A percentile compares a stretch with the other conserved stretches of the same genome.
These are phyloP conservation scores for Suillus cothurnatus DNA, from an alignment of 768 basidiomycete species.

Conservation along the genomic window DNA sequence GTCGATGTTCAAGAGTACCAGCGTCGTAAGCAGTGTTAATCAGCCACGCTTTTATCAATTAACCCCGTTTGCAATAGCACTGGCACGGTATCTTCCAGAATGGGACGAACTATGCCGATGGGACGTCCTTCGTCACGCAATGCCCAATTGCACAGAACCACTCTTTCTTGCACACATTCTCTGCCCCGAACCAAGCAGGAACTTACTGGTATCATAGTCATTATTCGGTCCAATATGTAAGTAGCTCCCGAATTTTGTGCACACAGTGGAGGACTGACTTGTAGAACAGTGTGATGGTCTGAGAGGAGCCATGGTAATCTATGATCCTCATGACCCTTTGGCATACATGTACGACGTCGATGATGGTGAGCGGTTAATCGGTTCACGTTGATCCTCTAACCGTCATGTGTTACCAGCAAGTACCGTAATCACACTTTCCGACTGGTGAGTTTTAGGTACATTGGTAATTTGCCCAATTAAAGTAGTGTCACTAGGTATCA, in stretches of 20 bases:
- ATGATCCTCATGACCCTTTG: conserved; percentile 44
- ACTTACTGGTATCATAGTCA: conserved; percentile 41
- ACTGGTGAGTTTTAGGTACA: conserved; percentile 28
- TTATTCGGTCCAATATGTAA: conserved; percentile 39
- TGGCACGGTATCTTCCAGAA: conserved; percentile 56
- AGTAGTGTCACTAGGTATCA: conserved; percentile 19
- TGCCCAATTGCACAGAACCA: conserved; percentile 28
- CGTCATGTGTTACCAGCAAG: conserved; percentile 17
- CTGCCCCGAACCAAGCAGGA: conserved; percentile 23
- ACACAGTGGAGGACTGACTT: not conserved
- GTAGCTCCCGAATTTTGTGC: not conserved
- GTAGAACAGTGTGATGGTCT: conserved; percentile 22
- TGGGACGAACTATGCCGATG: conserved; percentile 47
- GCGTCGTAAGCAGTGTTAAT: conserved; percentile 51
- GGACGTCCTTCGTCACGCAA: conserved; percentile 37
- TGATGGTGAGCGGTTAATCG: conserved; percentile 31
- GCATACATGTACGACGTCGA: conserved; percentile 45
- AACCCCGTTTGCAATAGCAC: conserved; percentile 37
- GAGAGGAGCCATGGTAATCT: conserved; percentile 37
- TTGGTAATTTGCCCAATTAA: not conserved
- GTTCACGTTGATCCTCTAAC: not conserved
- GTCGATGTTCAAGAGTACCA: conserved; percentile 51
- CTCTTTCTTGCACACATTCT: conserved; percentile 26
- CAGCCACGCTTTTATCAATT: no score
- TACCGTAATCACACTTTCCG: conserved; percentile 48